These are phyloP conservation scores for Podospora didyma DNA, from an alignment of 495 filamentous ascomycete species.

Conservation along the genomic window DNA sequence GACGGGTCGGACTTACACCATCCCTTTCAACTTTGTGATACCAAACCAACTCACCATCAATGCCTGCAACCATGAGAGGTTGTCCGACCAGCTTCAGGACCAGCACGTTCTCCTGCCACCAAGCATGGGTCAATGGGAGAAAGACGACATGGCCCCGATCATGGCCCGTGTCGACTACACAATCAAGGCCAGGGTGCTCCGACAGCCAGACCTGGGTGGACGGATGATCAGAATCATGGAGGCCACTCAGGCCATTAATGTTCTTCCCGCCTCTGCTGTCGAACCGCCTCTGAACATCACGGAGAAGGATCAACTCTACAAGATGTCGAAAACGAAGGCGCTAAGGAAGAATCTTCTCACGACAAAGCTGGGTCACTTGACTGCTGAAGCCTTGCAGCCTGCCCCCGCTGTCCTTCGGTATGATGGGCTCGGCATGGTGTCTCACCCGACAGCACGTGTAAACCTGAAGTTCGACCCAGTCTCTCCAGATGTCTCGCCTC, in stretches of 20 bases:
- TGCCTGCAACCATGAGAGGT: conserved; percentile 43
- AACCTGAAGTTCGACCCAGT: conserved; percentile 70
- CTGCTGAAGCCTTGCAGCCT: conserved; percentile 71
- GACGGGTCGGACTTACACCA: conserved; percentile 60
- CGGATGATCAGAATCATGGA: conserved; percentile 39
- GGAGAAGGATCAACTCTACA: conserved; percentile 58
- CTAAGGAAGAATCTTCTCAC: conserved; percentile 76
- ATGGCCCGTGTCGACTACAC: conserved; percentile 76
- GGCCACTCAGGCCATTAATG: conserved; percentile 57
- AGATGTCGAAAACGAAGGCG: conserved; percentile 67
- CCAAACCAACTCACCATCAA: conserved; percentile 64
- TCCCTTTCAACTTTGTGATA: conserved; percentile 87
- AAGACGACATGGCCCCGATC: conserved; percentile 76
- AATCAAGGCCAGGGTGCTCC: conserved; percentile 57
- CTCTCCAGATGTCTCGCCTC: conserved; percentile 54
- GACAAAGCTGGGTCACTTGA: conserved; percentile 68
- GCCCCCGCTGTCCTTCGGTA: conserved; percentile 57
- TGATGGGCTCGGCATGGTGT: conserved; percentile 33
- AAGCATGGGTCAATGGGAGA: conserved; percentile 67
- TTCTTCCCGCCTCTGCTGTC: conserved; percentile 73
- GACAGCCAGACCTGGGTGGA: conserved; percentile 23
- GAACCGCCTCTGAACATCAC: conserved; percentile 69
- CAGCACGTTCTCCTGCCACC: conserved; percentile 80
- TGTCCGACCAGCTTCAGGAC: conserved; percentile 56
- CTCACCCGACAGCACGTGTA: conserved; percentile 61